These are phyloP conservation scores for Rhypophila decipiens DNA, from an alignment of 495 filamentous ascomycete genomes.

Conservation along the genomic window DNA sequence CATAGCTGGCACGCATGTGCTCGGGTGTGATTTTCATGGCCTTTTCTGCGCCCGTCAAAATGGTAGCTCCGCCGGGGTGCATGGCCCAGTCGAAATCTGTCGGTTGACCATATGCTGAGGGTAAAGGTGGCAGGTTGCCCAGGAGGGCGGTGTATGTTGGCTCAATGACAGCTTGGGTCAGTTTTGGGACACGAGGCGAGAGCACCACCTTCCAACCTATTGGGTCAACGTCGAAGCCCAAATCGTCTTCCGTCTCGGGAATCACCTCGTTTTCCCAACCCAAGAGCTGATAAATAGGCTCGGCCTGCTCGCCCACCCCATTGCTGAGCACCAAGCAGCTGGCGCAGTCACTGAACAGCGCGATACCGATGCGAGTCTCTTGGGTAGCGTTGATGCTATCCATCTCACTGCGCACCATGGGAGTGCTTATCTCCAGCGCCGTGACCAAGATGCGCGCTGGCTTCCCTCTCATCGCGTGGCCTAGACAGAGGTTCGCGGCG, in stretches of 20 bases:
- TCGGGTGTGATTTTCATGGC: slow-evolving; percentile 47
- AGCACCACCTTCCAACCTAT: slow-evolving; percentile 58
- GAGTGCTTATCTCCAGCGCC: slow-evolving; percentile 55
- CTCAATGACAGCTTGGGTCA: slow-evolving; percentile 40
- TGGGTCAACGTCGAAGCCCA: slow-evolving; percentile 56
- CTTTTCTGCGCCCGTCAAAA: slow-evolving; percentile 54
- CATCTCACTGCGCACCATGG: slow-evolving; percentile 53
- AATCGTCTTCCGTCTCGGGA: slow-evolving; percentile 48
- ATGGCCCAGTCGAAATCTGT: slow-evolving; percentile 62
- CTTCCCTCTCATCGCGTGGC: slow-evolving; percentile 43
- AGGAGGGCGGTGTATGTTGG: slow-evolving; percentile 46
- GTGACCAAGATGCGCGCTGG: slow-evolving; percentile 53
- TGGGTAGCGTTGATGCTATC: slow-evolving; percentile 47
- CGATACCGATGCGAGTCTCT: slow-evolving; percentile 50
- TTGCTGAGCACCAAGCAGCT: slow-evolving; percentile 55
- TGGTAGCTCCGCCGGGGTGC: slow-evolving; percentile 59
- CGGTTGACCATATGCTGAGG: slow-evolving; percentile 37
- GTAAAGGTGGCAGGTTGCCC: slow-evolving; percentile 26
- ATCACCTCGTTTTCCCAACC: slow-evolving; percentile 52
- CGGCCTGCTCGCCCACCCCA: slow-evolving; percentile 31
- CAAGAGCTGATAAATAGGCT: slow-evolving; percentile 49
- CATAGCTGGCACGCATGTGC: slow-evolving; percentile 55
- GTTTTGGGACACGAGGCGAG: slow-evolving; percentile 47
- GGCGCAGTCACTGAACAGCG: slow-evolving; percentile 60
- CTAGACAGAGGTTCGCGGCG: slow-evolving; percentile 55